Evolutionary conservation across 495 filamentous ascomycete genomes (phyloP), one percentile per base, ranked within the genome.

Genomic region (Aspergillus saccharolyticus): DNA sequence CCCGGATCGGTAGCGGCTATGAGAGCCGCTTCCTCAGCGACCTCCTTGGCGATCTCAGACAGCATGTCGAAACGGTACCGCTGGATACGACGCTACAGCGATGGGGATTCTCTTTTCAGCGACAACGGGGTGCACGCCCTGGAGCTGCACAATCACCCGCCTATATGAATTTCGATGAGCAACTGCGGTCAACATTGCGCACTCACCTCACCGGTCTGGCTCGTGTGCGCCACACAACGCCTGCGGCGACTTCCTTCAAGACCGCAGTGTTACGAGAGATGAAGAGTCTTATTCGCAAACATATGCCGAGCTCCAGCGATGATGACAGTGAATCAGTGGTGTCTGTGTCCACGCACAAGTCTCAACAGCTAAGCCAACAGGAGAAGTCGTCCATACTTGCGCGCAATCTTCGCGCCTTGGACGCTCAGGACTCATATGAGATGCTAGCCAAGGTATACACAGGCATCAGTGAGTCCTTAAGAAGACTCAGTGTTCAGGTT

Each of bases 311-410:
- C 61, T 94, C 90, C 33, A 92, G 83, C 64, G 93, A 96, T 54
- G 93, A 97, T 65, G 94, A 97, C 63, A 88, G 85, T 54, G 91
- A 96, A 66, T 96, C 90, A 2, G 83, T 91, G 71, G 85, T 92
- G 67, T 99, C 94, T 0, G 80, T 84, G 5, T 94, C 91, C 22
- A 96, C 95, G 0, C 78, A 89, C 64, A 83, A 81, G 46, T 88
- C 87, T 47, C 81, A 82, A 24, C 83, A 85, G 50, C 72, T 85
- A 44, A 89, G 81, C 24, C 87, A 91, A 61, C 89, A 95, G 65
- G 94, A 99, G 55, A 96, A 93, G 63, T 94, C 90, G 8, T 83
- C 87, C 9, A 87, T 89, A 28, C 79, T 97, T 21, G 91, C 94
- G n/a, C 88, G 93, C 14, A 96, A 97, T 57, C 79, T 98, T 17